phyloP scores from a whole-genome alignment of 2,329 filamentous ascomycete species.

The Didymella pinodella region DNA sequence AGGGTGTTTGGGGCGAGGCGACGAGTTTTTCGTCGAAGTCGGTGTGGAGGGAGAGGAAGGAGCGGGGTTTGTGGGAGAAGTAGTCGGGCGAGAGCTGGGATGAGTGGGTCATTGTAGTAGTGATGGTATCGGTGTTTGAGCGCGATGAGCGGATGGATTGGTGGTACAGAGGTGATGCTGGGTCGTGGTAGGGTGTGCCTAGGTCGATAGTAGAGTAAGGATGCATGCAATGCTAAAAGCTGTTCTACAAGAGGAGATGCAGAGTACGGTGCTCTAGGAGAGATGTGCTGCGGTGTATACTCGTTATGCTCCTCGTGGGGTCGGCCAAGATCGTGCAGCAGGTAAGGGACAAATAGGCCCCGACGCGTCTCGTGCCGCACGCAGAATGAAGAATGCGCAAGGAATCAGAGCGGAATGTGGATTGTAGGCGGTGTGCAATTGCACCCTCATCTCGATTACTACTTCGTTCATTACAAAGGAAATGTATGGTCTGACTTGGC shows the following conservation, averaged over 20 bases:
- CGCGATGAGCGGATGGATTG: neutral
- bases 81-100: constrained; percentile 13
- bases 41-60: constrained; percentile 2
- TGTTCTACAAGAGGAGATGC: neutral
- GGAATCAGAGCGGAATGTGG: constrained; percentile 6
- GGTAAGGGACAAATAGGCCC: neutral
- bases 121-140: neutral
- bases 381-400: neutral
- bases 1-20: neutral
- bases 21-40: constrained; percentile 1
- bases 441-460: constrained; percentile 14
- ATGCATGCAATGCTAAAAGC: neutral
- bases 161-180: constrained; percentile 9
- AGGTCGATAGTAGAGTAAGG: constrained; percentile 2
- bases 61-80: constrained; percentile 13
- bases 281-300: neutral
- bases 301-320: neutral
- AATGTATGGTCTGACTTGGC: neutral
- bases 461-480: constrained; percentile 4
- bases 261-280: neutral
- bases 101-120: constrained; percentile 4
- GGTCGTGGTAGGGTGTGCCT: constrained; percentile 9
- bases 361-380: constrained; percentile 3
- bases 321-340: neutral
- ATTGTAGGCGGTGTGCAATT: constrained; percentile 7